Percentiles rank a stretch among this genome's conserved stretches.
These are phyloP conservation scores for Bacidia gigantensis DNA, from an alignment of 495 filamentous ascomycete species.

Conservation along the genomic window DNA sequence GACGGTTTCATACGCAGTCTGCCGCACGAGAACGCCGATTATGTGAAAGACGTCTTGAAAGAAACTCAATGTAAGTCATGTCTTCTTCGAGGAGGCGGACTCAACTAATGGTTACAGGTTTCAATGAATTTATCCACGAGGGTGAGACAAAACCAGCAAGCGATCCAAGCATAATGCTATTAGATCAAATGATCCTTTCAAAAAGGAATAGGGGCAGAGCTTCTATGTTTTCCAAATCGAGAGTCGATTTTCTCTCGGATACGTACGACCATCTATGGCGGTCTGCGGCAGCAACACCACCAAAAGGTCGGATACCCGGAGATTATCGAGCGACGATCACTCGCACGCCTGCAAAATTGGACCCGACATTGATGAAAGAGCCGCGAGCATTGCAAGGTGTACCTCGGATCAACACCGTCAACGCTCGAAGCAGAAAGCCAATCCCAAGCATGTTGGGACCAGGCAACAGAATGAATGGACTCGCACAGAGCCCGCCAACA, in stretches of 20 bases:
- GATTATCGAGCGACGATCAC: slow-evolving; percentile 46
- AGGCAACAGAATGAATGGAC: slow-evolving; percentile 29
- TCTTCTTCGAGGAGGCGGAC: neutral
- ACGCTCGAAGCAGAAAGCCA: slow-evolving; percentile 45
- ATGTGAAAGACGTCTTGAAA: slow-evolving; percentile 64
- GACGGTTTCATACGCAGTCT: slow-evolving; percentile 82
- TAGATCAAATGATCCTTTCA: slow-evolving; percentile 89
- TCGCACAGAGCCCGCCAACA: slow-evolving; percentile 32
- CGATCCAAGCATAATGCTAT: slow-evolving; percentile 65
- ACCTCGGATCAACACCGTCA: slow-evolving; percentile 47
- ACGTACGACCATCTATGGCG: slow-evolving; percentile 87
- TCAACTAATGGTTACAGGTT: slow-evolving; percentile 40
- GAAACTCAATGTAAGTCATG: slow-evolving; percentile 85
- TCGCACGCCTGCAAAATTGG: slow-evolving; percentile 69
- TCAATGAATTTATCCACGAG: slow-evolving; percentile 95
- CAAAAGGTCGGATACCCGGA: slow-evolving; percentile 56
- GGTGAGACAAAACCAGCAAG: slow-evolving; percentile 54
- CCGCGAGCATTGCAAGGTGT: slow-evolving; percentile 63
- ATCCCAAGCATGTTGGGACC: slow-evolving; percentile 51
- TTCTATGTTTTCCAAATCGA: slow-evolving; percentile 34
- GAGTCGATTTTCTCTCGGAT: slow-evolving; percentile 65
- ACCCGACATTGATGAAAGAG: slow-evolving; percentile 78
- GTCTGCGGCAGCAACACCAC: slow-evolving; percentile 67
- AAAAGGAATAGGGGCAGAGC: slow-evolving; percentile 75
- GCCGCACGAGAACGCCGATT: slow-evolving; percentile 81